Base-by-base conservation (phyloP, 805 yeast species). In the Candida methanosorbosa region DNA sequence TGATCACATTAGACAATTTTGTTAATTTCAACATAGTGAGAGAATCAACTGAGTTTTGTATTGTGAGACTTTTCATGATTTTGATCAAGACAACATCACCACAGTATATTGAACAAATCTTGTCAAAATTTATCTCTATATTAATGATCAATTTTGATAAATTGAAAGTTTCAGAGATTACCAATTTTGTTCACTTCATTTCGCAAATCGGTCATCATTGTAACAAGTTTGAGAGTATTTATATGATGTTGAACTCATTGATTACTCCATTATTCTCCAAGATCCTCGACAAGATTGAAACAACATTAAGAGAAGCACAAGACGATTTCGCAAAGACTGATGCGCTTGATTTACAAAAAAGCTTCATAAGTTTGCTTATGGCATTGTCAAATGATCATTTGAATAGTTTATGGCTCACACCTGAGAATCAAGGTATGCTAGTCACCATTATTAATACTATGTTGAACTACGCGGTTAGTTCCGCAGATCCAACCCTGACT, bases 151-250 rank as follows among this genome's bases (percentile, higher is more conserved):
- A 72, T 18, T 68, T 72, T 12, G 75, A 72, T 25, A 70, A 78
- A 44, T 63, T 80, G 45, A 73, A 71, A 38, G 57, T 72, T 11
- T 61, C 66, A 35, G 96, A 88, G 54, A 62, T 90, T 52, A 69
- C 72, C 26, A 95, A 87, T 50, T 86, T 92, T 51, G 61, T 87
- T 36, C 72, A 90, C 27, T 90, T 92, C 54, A 61, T 92, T 41
- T 88, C 94, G 5, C 97, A 92, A 59, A 72, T 92, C 41, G 73
- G 82, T 34, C 97, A 90, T 54, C 72, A 68, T 43, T 86, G 80
- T 59, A 72, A 75, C 49, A 66, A 66, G 30, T 79, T 83, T 45
- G 76, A 72, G 29, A 70, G 67, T 29, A 75, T 87, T 35, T 86
- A 83, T 56, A 76, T 77, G 45, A 63, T 90, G 57, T 64, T 90